These are phyloP conservation scores for Cyathus striatus DNA, from an alignment of 768 basidiomycete genomes.

Conservation along the genomic window DNA sequence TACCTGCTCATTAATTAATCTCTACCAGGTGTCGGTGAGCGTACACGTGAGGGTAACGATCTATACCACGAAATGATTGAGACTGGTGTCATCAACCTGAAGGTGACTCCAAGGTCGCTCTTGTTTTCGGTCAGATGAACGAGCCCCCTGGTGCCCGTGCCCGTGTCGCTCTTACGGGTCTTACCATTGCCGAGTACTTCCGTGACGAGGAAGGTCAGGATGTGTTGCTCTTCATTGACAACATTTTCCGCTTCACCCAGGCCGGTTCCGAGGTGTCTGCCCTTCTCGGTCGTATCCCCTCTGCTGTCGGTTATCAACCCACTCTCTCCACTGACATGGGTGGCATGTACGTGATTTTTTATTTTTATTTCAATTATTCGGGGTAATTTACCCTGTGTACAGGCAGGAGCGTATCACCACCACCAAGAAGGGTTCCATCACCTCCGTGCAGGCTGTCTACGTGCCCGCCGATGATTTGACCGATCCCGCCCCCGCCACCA, in stretches of 20 bases:
- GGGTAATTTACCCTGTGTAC: conserved; percentile 3
- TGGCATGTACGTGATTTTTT: conserved; percentile 71
- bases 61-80: conserved; percentile 99
- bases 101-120: conserved; percentile 99
- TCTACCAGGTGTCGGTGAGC: conserved; percentile 90
- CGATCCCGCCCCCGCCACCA: conserved; percentile 98
- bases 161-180: conserved; percentile 98
- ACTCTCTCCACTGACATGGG: conserved; percentile 99
- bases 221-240: conserved; percentile 99
- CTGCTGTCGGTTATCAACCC: conserved; percentile 99
- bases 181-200: conserved; percentile 99
- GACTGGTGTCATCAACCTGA: conserved; percentile 99
- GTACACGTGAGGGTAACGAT: conserved; percentile 99
- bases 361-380: too few species aligned
- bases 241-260: conserved; percentile 99
- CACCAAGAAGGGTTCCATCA: conserved; percentile 99
- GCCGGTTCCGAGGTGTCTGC: conserved; percentile 99
- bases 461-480: conserved; percentile 99
- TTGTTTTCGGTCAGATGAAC: conserved; percentile 99
- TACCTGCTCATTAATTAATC: conserved; percentile 6
- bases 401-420: conserved; percentile 99
- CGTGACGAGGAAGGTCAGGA: conserved; percentile 99
- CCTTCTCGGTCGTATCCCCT: conserved; percentile 99
- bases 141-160: conserved; percentile 99
- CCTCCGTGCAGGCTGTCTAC: conserved; percentile 99